These are phyloP conservation scores for Nakazawaea wickerhamii DNA, from an alignment of 805 yeast species.

Conservation along the genomic window DNA sequence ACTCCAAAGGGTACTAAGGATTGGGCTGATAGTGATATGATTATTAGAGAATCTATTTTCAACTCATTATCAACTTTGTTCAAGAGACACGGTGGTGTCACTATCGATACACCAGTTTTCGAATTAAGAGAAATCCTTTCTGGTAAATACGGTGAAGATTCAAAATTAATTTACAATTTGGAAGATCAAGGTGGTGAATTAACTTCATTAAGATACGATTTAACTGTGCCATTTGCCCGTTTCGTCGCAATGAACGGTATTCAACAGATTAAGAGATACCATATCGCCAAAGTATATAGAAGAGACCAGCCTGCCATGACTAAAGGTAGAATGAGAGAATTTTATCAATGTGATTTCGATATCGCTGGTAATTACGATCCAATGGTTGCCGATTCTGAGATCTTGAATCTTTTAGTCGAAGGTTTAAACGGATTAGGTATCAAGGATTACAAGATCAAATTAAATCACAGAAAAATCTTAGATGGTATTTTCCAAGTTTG, in stretches of 20 bases:
- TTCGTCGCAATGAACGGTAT: slow-evolving; percentile 94
- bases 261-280: slow-evolving; percentile 86
- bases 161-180: slow-evolving; percentile 89
- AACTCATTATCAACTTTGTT: slow-evolving; percentile 65
- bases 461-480: slow-evolving; percentile 91
- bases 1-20: slow-evolving; percentile 98
- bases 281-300: slow-evolving; percentile 96
- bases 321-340: slow-evolving; percentile 99
- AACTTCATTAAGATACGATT: slow-evolving; percentile 90
- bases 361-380: slow-evolving; percentile 88
- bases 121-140: slow-evolving; percentile 92
- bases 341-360: slow-evolving; percentile 98
- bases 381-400: slow-evolving; percentile 97
- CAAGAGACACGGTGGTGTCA: slow-evolving; percentile 96
- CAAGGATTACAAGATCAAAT: slow-evolving; percentile 81
- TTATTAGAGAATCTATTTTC: slow-evolving; percentile 85
- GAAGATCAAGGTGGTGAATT: slow-evolving; percentile 99
- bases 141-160: slow-evolving; percentile 98
- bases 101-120: slow-evolving; percentile 97
- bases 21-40: slow-evolving; percentile 98
- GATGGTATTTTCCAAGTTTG: slow-evolving; percentile 95
- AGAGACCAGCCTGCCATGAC: slow-evolving; percentile 99
- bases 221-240: slow-evolving; percentile 98
- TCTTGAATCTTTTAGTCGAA: slow-evolving; percentile 73
- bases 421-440: slow-evolving; percentile 84